Base-by-base conservation (phyloP, 768 basidiomycete genomes). In the Termitomyces sp. region DNA sequence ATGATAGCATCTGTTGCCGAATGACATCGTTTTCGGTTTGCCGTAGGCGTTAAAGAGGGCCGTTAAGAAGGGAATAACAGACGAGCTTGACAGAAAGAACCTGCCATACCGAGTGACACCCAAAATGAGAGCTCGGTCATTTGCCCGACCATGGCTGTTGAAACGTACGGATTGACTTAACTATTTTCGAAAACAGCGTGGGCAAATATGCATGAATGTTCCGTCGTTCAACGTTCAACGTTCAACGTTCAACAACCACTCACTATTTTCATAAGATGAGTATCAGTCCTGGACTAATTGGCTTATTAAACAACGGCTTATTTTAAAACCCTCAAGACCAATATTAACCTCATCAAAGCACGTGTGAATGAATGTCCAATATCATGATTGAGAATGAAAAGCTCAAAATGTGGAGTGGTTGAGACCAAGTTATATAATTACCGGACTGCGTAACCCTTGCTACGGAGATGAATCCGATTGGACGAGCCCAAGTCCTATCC, bases 141-240 rank as follows among this genome's bases (percentile, higher is more conserved):
- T 54, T 48, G 58, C 51, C 58, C 58, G 58, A 59, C 41, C 49
- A 52, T 36, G 7, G 28, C 32, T 54, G 53, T 32, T 41, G 40
- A 54, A 41, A 30, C 18, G 5, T 18, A 28, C 5, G 10, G 13
- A 41, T 53, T 18, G 10, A 52, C 8, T 38, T 30, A 16, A 4
- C 40, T 54, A 18, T n/a, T 13, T 28, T 13, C 18, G n/a, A 30
- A 41, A 53, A 2, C 6, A 41, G 28, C 38, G 28, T 43, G 40
- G 9, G 28, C n/a, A 28, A 18, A 41, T 8, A 28, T 20, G n/a
- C 33, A 33, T 33, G 18, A 32, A 33, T 50, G 32, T 18, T n/a
- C 40, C 18, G 40, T 43, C 9, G 41, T 43, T 43, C 18, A n/a
- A 20, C 14, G 3, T 43, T 43, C 41, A n/a, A 20, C 14, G 3